Evolutionary conservation across 306 rosid species (phyloP).

Genomic region (Citrullus colocynthis): DNA sequence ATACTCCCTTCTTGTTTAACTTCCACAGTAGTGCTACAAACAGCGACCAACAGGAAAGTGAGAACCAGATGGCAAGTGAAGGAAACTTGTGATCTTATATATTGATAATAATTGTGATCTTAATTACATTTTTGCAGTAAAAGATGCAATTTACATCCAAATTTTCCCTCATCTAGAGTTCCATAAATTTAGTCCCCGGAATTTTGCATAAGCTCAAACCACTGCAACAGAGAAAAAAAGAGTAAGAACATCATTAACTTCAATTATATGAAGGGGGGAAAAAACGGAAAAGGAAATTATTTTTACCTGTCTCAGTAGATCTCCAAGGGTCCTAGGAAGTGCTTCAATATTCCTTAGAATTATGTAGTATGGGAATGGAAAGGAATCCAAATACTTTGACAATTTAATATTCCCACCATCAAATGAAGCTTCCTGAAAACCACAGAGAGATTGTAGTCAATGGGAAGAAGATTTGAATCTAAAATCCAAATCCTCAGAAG

Average conservation of each 20-base stretch:
- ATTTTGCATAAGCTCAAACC: constrained; percentile 81
- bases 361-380: constrained; percentile 78
- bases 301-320: constrained; percentile 66
- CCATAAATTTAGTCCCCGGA: constrained; percentile 15
- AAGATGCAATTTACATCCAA: background rate
- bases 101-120: constrained; percentile 4
- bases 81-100: background rate
- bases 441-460: constrained; percentile 2
- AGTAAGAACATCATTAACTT: background rate
- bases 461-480: background rate
- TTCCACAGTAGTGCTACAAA: too few relatives aligned
- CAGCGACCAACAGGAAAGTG: background rate
- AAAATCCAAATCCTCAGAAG: background rate
- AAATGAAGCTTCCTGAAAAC: constrained; percentile 44
- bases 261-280: background rate
- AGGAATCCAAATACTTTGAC: constrained; percentile 58
- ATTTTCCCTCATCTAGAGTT: background rate
- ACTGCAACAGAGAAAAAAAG: constrained; percentile 32
- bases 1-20: too few relatives aligned
- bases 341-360: constrained; percentile 61
- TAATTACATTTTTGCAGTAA: background rate
- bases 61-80: background rate
- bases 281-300: background rate
- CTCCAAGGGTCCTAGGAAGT: constrained; percentile 78
- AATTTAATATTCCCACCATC: constrained; percentile 30